phyloP scores from a whole-genome alignment of 2,329 filamentous ascomycete genomes.

The Curvularia eragrostidis region DNA sequence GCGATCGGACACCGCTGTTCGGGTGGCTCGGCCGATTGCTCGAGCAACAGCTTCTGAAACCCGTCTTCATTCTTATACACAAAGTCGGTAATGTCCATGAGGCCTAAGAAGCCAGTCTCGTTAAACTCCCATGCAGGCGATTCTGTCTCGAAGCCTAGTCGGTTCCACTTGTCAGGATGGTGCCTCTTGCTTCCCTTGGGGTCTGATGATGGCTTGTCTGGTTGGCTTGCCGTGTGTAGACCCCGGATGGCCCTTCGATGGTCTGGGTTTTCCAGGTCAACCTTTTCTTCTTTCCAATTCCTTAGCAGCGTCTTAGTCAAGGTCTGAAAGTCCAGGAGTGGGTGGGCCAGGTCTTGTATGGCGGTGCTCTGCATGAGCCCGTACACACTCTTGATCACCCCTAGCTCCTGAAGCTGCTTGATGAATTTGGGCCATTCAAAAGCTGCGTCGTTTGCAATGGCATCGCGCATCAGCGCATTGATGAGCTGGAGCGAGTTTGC shows the following conservation, averaged over 20 bases:
- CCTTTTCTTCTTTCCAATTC: constrained; percentile 84
- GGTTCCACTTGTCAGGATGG: constrained; percentile 90
- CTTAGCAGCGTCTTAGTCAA: constrained; percentile 85
- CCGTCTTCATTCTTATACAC: constrained; percentile 89
- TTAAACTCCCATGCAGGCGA: constrained; percentile 87
- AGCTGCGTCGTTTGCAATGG: constrained; percentile 76
- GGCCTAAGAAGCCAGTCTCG: constrained; percentile 83
- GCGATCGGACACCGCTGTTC: constrained; percentile 85
- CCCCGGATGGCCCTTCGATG: constrained; percentile 87
- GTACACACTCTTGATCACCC: constrained; percentile 88
- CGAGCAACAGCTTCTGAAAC: constrained; percentile 88
- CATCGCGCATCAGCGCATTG: constrained; percentile 92
- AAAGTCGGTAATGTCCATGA: constrained; percentile 97
- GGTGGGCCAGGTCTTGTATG: constrained; percentile 86
- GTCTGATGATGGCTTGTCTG: constrained; percentile 60
- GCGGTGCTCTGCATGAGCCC: constrained; percentile 93
- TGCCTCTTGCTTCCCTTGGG: constrained; percentile 69
- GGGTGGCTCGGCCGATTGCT: constrained; percentile 78
- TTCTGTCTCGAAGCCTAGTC: constrained; percentile 90
- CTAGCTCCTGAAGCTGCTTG: constrained; percentile 89
- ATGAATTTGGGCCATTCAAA: constrained; percentile 96
- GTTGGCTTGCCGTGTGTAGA: constrained; percentile 81
- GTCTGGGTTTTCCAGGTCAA: constrained; percentile 86
- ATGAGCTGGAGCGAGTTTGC: constrained; percentile 94
- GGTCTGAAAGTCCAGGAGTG: constrained; percentile 89